These are phyloP conservation scores for Closterium sp. DNA, from an alignment of 139 green algal species.

Conservation along the genomic window DNA sequence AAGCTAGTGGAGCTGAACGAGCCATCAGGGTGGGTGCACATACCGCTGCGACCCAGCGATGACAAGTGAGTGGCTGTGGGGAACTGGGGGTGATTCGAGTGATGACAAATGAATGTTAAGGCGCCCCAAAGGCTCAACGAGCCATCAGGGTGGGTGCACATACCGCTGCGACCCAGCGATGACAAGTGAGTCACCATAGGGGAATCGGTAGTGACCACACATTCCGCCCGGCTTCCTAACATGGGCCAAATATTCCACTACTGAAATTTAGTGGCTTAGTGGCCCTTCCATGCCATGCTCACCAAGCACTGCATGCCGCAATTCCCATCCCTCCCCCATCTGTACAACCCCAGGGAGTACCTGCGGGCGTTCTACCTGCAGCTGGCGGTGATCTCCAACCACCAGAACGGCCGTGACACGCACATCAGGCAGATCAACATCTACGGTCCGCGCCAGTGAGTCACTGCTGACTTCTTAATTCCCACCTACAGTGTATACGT, in stretches of 20 bases:
- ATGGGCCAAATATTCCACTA: too few species aligned
- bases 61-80: not conserved
- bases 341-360: constrained; percentile 25
- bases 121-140: constrained; percentile 64
- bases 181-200: not conserved
- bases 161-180: constrained; percentile 59
- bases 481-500: not conserved
- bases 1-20: constrained; percentile 77
- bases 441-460: constrained; percentile 64
- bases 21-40: constrained; percentile 79
- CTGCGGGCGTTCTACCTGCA: constrained; percentile 59
- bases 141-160: constrained; percentile 79
- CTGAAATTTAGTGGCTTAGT: too few species aligned
- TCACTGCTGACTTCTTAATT: not conserved
- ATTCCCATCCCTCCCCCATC: too few species aligned
- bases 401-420: constrained; percentile 97
- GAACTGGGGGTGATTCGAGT: too few species aligned
- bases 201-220: too few species aligned
- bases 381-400: constrained; percentile 80
- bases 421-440: constrained; percentile 84
- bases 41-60: constrained; percentile 60
- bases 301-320: not conserved
- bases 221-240: too few species aligned
- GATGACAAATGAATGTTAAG: too few species aligned
- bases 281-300: too few species aligned